Evolutionary conservation across 495 filamentous ascomycete species (phyloP), one percentile per base, ranked within the genome.

Genomic region (Penicilliopsis zonata): DNA sequence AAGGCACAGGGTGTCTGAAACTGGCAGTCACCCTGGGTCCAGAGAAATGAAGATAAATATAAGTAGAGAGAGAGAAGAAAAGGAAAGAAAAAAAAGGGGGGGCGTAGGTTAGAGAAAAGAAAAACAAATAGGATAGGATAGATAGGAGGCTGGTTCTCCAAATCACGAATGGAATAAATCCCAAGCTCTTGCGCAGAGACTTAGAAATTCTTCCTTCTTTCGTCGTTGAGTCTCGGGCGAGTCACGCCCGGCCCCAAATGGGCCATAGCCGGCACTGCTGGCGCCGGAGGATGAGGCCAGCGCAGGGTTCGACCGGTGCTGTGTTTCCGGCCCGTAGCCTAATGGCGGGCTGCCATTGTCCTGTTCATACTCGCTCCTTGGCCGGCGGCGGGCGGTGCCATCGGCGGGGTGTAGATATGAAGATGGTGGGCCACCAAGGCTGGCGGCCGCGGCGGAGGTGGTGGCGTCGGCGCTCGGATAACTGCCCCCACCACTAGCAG

Each of bases 201-300:
- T 61, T 41, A 98, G 56, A 50, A 98, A 98, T 48, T 98, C 88
- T 28, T 94, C 87, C 53, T 87, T 85, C 76, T 98, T 98, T 53
- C 72, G 76, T 35, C 72, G 63, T 48, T 86, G 73, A n/a, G 74
- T 80, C 36, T 86, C 85, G 3, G 86, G 84, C 29, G 82, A 85
- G 40, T 90, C 82, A 28, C 84, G 61, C 6, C 78, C 79, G 22
- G 74, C 73, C 25, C 83, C 82, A 38, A 87, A 86, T 2, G 80
- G 80, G 7, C 80, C 80, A 26, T 66, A 61, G 41, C 74, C 65
- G 2, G 57, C 31, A n/a, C 72, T 40, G 18, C 67, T 52, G 1
- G 71, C 65, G 9, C 76, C 76, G 37, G 72, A 71, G 16, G 69
- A 73, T 37, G 72, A 71, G 16, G 69, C 73, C 13, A 84, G 58